Base-by-base conservation (phyloP, 1,284 basidiomycete species). In the Cystobasidium sp. region DNA sequence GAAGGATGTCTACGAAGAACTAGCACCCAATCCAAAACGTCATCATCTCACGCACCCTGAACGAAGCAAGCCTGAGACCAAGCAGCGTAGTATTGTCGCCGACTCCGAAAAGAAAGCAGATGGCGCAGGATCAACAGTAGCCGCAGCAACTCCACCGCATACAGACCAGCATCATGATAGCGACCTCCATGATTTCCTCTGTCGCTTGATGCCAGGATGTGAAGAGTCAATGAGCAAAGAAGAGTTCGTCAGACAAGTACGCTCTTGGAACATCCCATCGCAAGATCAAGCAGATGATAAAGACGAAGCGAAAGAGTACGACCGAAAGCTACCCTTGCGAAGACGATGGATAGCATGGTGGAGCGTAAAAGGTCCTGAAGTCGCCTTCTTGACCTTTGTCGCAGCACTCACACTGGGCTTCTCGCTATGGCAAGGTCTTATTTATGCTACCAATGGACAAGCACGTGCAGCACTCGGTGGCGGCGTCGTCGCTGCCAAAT, bases 351-450 rank as follows among this genome's bases (percentile, higher is more conserved):
- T 20, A 3, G 62, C 70, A 22, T 73, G 70, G 70, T 73, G 70
- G 70, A 56, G 49, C 47, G 70, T 66, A n/a, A 64, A 59, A 31
- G 70, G 70, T 24, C 70, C 70, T 1, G 61, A 73, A 59, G 43
- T 66, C 7, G 52, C 62, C 39, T 73, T 73, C 53, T 41, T 73
- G 22, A 47, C 37, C 51, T 73, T 73, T 39, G 63, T 73, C 12
- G 37, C 44, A 20, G 51, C 53, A n/a, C 70, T 73, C 63, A 65
- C 41, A 37, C 49, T 66, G 6, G 70, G 24, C n/a, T 61, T 73
- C 43, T 62, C 62, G 37, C 39, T 64, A 10, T 73, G 70, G 70
- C 70, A 73, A 51, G 61, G 61, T 41, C 22, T 65, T 18, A 65
- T 64, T 58, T 73, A 73, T 43, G 44, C 51, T 8, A 64, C 62